Evolutionary conservation across 2,329 filamentous ascomycete genomes (phyloP).

Genomic region (Fusarium nisikadoi): DNA sequence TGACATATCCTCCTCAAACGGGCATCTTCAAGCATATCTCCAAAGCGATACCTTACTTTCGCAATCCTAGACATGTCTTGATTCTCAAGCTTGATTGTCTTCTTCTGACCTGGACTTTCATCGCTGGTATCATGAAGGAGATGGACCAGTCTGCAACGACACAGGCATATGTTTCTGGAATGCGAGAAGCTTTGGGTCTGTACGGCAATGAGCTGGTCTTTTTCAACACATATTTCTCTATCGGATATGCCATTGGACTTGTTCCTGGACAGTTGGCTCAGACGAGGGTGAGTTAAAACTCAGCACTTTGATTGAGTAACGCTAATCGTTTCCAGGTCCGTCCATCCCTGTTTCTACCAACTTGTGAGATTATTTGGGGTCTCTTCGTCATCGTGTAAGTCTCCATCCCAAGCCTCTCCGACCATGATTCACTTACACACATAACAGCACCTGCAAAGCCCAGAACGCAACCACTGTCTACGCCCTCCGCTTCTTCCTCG

Average conservation of each 20-base stretch:
- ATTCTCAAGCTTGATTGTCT: slow-evolving; percentile 50
- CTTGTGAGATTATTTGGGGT: slow-evolving; percentile 50
- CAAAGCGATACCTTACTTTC: slow-evolving; percentile 40
- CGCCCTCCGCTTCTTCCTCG: slow-evolving; percentile 57
- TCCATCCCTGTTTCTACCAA: slow-evolving; percentile 54
- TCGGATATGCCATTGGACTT: slow-evolving; percentile 66
- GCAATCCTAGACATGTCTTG: slow-evolving; percentile 47
- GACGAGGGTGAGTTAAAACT: slow-evolving; percentile 41
- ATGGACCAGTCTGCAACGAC: slow-evolving; percentile 53
- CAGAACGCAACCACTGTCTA: slow-evolving; percentile 52
- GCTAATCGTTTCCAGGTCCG: slow-evolving; percentile 40
- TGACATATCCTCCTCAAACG: slow-evolving; percentile 16
- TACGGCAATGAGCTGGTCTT: slow-evolving; percentile 67
- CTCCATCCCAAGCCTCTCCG: rapidly evolving
- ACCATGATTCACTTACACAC: background rate
- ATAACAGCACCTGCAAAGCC: slow-evolving; percentile 44
- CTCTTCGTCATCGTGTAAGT: slow-evolving; percentile 43
- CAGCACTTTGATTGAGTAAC: rapidly evolving
- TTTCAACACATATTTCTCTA: slow-evolving; percentile 63
- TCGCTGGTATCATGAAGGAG: slow-evolving; percentile 51
- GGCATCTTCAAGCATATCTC: slow-evolving; percentile 36
- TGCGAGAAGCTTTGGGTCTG: slow-evolving; percentile 47
- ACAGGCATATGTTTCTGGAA: slow-evolving; percentile 53
- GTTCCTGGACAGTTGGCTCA: slow-evolving; percentile 53
- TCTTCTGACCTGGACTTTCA: slow-evolving; percentile 51